Conservation (phyloP, 2,329 filamentous ascomycete species). For the Colletotrichum chrysophilum region DNA sequence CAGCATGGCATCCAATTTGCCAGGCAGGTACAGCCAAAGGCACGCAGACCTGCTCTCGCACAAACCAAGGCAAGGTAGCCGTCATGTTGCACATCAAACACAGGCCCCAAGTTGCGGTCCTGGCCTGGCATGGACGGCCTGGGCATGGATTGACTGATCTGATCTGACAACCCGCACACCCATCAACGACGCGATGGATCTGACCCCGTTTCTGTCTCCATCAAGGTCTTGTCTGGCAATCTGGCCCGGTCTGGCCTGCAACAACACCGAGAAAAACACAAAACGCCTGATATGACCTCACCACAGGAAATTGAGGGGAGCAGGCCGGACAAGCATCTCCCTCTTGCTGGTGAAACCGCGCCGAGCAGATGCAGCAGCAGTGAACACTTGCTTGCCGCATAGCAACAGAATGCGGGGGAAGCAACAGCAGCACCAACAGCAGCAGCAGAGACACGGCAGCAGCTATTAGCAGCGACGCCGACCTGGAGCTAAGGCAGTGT, state of each 20-base stretch:
- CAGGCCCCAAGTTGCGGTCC: background rate
- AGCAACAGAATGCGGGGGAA: conserved; percentile 13
- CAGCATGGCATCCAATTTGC: background rate
- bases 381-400: background rate
- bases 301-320: background rate
- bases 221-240: background rate
- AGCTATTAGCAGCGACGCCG: background rate
- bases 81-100: background rate
- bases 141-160: background rate
- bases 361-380: background rate
- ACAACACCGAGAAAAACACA: background rate
- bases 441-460: background rate
- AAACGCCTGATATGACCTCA: conserved; percentile 21
- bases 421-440: background rate
- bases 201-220: conserved; percentile 5
- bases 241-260: background rate
- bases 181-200: background rate
- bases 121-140: background rate
- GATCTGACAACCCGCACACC: conserved; percentile 21
- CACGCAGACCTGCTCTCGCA: background rate
- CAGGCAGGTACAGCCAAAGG: background rate
- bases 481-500: background rate
- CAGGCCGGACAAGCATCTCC: background rate
- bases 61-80: background rate
- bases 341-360: background rate